Percentiles rank a stretch among this genome's conserved stretches.
Evolutionary conservation across 2,329 filamentous ascomycete genomes (phyloP).

Genomic region (Colletotrichum spinosum): DNA sequence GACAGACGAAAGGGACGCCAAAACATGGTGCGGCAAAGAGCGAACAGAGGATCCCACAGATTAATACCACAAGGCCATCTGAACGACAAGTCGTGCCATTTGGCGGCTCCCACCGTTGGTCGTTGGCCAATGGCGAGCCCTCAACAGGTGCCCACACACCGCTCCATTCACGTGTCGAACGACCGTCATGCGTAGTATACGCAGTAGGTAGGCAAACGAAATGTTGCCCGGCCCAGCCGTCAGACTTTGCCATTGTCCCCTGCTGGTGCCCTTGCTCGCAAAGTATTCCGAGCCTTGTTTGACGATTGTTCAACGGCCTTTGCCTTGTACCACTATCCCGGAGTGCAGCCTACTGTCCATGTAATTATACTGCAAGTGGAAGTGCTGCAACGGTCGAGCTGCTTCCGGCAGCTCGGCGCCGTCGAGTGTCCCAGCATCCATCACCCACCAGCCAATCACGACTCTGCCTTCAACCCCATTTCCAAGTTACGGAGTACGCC

Average conservation of each 20-base stretch:
- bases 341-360: too few species aligned
- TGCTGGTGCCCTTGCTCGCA: neutral
- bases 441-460: constrained; percentile 14
- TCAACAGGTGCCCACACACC: constrained; percentile 34
- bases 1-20: neutral
- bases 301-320: constrained; percentile 2
- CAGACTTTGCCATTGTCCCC: constrained; percentile 2
- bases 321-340: neutral
- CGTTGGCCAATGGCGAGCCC: constrained; percentile 24
- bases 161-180: constrained; percentile 37
- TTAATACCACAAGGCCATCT: constrained; percentile 37
- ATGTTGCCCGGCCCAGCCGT: constrained; percentile 20
- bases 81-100: constrained; percentile 34
- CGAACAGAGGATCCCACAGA: constrained; percentile 25
- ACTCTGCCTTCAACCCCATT: neutral
- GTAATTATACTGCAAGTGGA: too few species aligned
- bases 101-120: constrained; percentile 27
- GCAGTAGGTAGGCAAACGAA: neutral
- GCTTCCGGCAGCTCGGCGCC: neutral
- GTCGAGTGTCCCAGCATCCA: neutral
- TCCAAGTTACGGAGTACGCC: neutral
- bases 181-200: constrained; percentile 30
- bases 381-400: too few species aligned
- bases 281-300: neutral
- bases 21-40: constrained; percentile 8